Conservation (phyloP, 2,329 filamentous ascomycete genomes). For the Colletotrichum truncatum region DNA sequence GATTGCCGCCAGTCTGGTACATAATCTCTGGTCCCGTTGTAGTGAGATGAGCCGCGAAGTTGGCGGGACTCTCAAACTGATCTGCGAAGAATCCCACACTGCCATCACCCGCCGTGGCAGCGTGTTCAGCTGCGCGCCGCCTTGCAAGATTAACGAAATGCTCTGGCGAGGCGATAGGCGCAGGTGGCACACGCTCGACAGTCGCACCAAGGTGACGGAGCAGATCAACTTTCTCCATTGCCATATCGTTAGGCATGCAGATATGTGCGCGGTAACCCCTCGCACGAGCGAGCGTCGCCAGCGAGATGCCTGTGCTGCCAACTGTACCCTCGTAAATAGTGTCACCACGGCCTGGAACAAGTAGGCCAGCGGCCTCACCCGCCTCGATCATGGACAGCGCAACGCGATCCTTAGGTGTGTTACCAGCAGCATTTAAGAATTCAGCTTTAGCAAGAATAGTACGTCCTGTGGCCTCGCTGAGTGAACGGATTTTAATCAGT, state of each 20-base stretch:
- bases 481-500: slow-evolving; percentile 83
- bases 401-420: slow-evolving; percentile 94
- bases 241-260: slow-evolving; percentile 95
- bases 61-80: slow-evolving; percentile 92
- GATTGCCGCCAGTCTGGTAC: slow-evolving; percentile 74
- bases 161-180: slow-evolving; percentile 89
- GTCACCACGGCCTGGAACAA: slow-evolving; percentile 84
- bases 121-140: slow-evolving; percentile 79
- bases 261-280: slow-evolving; percentile 93
- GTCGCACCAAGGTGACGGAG: slow-evolving; percentile 88
- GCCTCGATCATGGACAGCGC: slow-evolving; percentile 87
- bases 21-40: slow-evolving; percentile 92
- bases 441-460: slow-evolving; percentile 94
- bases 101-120: slow-evolving; percentile 59
- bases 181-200: slow-evolving; percentile 91
- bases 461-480: slow-evolving; percentile 88
- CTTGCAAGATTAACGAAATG: slow-evolving; percentile 96
- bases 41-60: slow-evolving; percentile 84
- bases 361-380: slow-evolving; percentile 80
- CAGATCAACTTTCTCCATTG: slow-evolving; percentile 87
- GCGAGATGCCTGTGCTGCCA: slow-evolving; percentile 93
- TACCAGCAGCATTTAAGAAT: slow-evolving; percentile 94
- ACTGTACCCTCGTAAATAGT: slow-evolving; percentile 98
- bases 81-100: slow-evolving; percentile 93
- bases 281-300: slow-evolving; percentile 88